Percentiles rank a stretch among this genome's conserved stretches.
Evolutionary conservation across 768 basidiomycete genomes (phyloP).

Genomic region (Boletus bicolor): DNA sequence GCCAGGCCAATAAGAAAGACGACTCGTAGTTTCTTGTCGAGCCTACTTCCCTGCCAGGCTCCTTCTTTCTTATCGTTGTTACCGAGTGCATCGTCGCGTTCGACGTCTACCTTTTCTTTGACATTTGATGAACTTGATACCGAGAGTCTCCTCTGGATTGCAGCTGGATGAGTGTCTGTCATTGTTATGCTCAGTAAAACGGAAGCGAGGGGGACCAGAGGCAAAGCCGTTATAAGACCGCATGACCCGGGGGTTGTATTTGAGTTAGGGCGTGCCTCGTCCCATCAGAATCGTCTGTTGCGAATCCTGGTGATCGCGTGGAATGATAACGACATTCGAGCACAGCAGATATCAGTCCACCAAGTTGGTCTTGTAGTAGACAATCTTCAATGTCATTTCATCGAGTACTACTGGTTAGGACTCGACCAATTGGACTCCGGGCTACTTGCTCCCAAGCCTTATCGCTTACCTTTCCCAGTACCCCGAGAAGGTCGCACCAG

Average conservation of each 20-base stretch:
- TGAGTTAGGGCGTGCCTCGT: background rate
- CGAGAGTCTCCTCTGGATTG: slow-evolving; percentile 21
- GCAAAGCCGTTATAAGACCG: slow-evolving; percentile 6
- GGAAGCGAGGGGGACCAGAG: background rate
- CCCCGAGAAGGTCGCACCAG: background rate
- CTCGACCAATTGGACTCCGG: background rate
- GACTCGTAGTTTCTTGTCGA: slow-evolving; percentile 35
- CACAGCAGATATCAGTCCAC: background rate
- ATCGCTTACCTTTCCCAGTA: background rate
- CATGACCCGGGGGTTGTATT: background rate
- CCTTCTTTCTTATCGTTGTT: slow-evolving; percentile 11
- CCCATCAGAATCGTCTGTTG: background rate
- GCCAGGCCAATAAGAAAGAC: slow-evolving; percentile 51
- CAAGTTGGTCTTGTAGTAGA: no score
- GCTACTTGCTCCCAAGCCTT: background rate
- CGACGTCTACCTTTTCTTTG: slow-evolving; percentile 21
- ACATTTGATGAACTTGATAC: slow-evolving; percentile 12
- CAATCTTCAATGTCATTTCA: background rate
- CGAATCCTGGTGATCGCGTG: slow-evolving; percentile 1
- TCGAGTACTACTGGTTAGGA: background rate
- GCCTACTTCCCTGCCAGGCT: background rate
- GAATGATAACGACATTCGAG: background rate
- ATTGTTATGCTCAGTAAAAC: slow-evolving; percentile 13
- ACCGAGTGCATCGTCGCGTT: slow-evolving; percentile 4
- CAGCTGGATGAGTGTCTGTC: slow-evolving; percentile 8